These are phyloP conservation scores for Aspergillus jensenii DNA, from an alignment of 2,329 filamentous ascomycete species.

Conservation along the genomic window DNA sequence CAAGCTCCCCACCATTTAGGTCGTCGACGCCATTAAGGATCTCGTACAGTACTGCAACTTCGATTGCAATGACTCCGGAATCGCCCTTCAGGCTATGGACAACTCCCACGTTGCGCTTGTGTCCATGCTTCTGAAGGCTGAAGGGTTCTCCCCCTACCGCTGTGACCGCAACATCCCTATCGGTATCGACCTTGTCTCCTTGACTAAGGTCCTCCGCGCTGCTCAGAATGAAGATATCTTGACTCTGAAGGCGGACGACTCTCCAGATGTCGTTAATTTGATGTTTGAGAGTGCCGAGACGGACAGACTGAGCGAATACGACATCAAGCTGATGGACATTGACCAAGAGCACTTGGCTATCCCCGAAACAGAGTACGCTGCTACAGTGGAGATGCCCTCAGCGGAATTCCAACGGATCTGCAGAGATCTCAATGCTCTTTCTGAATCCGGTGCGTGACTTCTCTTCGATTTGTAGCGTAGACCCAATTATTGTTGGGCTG, in stretches of 20 bases:
- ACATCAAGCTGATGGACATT: slow-evolving; percentile 99
- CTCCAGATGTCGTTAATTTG: slow-evolving; percentile 91
- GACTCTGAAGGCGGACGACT: slow-evolving; percentile 96
- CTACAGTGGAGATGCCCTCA: slow-evolving; percentile 85
- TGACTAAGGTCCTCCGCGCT: slow-evolving; percentile 95
- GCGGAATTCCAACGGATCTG: slow-evolving; percentile 93
- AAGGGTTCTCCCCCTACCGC: slow-evolving; percentile 90
- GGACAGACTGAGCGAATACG: slow-evolving; percentile 96
- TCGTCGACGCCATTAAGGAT: slow-evolving; percentile 98
- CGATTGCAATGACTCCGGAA: slow-evolving; percentile 99
- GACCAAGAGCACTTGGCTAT: slow-evolving; percentile 99
- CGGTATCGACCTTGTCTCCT: slow-evolving; percentile 91
- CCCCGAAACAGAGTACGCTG: slow-evolving; percentile 96
- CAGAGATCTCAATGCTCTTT: slow-evolving; percentile 85
- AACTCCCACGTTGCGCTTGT: slow-evolving; percentile 99
- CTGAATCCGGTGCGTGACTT: slow-evolving; percentile 85
- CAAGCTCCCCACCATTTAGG: slow-evolving; percentile 51
- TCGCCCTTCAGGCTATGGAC: slow-evolving; percentile 99
- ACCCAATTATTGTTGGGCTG: background rate
- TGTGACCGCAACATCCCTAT: slow-evolving; percentile 99
- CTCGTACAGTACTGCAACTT: slow-evolving; percentile 99
- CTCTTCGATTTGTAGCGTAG: background rate
- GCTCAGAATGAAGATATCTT: slow-evolving; percentile 93
- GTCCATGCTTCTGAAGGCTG: slow-evolving; percentile 97
- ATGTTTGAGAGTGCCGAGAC: slow-evolving; percentile 87